phyloP scores from a whole-genome alignment of 768 basidiomycete species.

The Leccinum arenicola region DNA sequence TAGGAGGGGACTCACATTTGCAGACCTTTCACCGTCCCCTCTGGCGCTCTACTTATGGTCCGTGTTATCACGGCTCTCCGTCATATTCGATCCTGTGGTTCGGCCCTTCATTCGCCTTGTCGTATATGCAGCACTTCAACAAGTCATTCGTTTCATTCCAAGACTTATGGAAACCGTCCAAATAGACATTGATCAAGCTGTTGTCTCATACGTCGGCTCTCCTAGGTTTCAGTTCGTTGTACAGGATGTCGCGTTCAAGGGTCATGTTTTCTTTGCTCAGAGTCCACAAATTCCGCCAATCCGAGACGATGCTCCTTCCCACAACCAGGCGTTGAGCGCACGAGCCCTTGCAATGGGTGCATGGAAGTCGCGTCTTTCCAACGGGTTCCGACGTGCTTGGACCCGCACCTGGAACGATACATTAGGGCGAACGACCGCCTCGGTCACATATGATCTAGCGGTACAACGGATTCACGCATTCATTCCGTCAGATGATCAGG shows the following conservation, averaged over 20 bases:
- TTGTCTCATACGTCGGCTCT: conserved; percentile 48
- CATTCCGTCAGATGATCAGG: conserved; percentile 24
- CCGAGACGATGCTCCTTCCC: conserved; percentile 13
- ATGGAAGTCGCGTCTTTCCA: conserved; percentile 61
- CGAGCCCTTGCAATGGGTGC: conserved; percentile 49
- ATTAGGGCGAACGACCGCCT: conserved; percentile 61
- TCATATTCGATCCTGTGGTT: conserved; percentile 53
- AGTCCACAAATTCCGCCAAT: conserved; percentile 33
- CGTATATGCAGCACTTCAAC: conserved; percentile 53
- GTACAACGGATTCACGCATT: conserved; percentile 47
- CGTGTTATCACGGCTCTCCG: conserved; percentile 36
- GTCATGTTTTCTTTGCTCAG: conserved; percentile 54
- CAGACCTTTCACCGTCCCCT: conserved; percentile 37
- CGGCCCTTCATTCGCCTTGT: conserved; percentile 59
- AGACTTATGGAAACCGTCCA: conserved; percentile 62
- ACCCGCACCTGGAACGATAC: conserved; percentile 70
- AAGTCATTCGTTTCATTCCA: conserved; percentile 65
- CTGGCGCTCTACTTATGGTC: conserved; percentile 34
- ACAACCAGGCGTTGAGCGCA: conserved; percentile 22
- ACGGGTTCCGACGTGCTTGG: conserved; percentile 62
- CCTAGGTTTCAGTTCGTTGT: conserved; percentile 52
- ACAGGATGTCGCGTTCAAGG: conserved; percentile 50
- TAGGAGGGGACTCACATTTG: conserved; percentile 43
- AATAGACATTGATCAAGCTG: conserved; percentile 60
- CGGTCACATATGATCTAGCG: conserved; percentile 49